phyloP scores from a whole-genome alignment of 1,284 basidiomycete species.

The Tausonia pullulans region DNA sequence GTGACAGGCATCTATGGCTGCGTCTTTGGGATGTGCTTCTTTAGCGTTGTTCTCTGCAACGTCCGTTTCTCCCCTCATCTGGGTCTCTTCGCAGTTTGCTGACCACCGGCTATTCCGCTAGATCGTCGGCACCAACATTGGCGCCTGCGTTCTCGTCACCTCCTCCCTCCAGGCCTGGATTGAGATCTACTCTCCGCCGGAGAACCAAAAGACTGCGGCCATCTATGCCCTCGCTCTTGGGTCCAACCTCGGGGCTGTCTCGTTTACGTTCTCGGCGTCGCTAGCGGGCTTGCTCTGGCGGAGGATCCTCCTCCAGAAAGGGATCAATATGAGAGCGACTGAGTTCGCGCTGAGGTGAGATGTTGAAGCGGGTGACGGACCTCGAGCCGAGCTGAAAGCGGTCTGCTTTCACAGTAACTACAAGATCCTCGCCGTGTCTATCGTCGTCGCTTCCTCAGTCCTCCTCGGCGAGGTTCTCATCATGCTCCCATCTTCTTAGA shows the following conservation, averaged over 20 bases:
- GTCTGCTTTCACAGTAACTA: slow-evolving; percentile 4
- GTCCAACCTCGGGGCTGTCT: slow-evolving; percentile 85
- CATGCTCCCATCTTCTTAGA: slow-evolving; percentile 22
- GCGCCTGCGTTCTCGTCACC: slow-evolving; percentile 60
- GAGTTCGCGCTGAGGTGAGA: slow-evolving; percentile 62
- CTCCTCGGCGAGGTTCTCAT: slow-evolving; percentile 37
- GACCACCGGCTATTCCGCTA: neutral
- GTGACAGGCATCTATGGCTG: slow-evolving; percentile 34
- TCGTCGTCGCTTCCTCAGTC: slow-evolving; percentile 43
- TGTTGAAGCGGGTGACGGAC: slow-evolving; percentile 21
- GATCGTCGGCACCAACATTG: slow-evolving; percentile 12
- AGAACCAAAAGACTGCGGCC: slow-evolving; percentile 27
- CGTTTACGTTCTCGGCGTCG: slow-evolving; percentile 50
- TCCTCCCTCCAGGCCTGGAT: slow-evolving; percentile 44
- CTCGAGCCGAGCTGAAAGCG: neutral
- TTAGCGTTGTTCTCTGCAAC: slow-evolving; percentile 68
- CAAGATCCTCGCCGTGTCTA: slow-evolving; percentile 43
- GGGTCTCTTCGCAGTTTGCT: slow-evolving; percentile 12
- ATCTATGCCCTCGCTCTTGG: slow-evolving; percentile 56
- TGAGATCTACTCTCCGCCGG: slow-evolving; percentile 21
- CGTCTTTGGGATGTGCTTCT: slow-evolving; percentile 43
- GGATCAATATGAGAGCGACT: slow-evolving; percentile 50
- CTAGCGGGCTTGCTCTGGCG: slow-evolving; percentile 85
- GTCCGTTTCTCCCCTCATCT: slow-evolving; percentile 32
- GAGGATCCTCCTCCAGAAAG: slow-evolving; percentile 65